Percentiles rank a stretch among this genome's conserved stretches.
phyloP scores from a whole-genome alignment of 345 rosid species.

The Trapa bicornis region DNA sequence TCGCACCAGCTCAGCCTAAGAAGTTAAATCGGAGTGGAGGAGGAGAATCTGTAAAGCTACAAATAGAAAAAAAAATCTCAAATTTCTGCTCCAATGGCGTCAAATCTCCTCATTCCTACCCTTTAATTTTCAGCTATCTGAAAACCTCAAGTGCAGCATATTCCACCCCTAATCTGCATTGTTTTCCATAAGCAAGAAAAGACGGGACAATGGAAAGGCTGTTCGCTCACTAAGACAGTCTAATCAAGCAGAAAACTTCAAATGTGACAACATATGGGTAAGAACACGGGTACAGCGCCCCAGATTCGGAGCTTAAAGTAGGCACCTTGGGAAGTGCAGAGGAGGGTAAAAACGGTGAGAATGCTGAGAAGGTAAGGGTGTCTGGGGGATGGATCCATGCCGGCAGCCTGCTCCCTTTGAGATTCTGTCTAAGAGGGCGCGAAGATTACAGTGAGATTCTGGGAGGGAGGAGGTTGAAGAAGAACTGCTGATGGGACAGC shows the following conservation, averaged over 20 bases:
- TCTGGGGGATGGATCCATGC: conserved; percentile 2
- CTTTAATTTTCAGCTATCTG: not conserved
- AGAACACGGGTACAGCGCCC: not conserved
- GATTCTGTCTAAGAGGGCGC: not conserved
- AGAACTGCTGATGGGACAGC: not conserved
- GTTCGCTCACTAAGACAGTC: not conserved
- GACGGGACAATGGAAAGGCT: not conserved
- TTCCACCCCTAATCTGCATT: not conserved
- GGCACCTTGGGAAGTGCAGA: not conserved
- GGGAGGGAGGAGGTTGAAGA: not conserved
- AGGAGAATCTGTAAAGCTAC: not conserved
- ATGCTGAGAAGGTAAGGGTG: not conserved
- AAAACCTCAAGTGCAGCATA: not conserved
- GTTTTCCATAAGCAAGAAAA: not conserved
- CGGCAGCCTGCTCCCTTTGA: not conserved
- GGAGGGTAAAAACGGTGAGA: not conserved
- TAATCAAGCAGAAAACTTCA: not conserved
- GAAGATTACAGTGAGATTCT: not conserved
- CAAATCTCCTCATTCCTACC: not conserved
- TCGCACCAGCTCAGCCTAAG: not conserved
- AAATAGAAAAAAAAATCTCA: not conserved
- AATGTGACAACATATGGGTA: not conserved
- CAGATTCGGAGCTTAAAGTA: not conserved
- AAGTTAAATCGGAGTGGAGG: not conserved
- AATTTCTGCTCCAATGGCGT: not conserved